phyloP scores from a whole-genome alignment of 2,329 filamentous ascomycete genomes.

The Botrytis cinerea region DNA sequence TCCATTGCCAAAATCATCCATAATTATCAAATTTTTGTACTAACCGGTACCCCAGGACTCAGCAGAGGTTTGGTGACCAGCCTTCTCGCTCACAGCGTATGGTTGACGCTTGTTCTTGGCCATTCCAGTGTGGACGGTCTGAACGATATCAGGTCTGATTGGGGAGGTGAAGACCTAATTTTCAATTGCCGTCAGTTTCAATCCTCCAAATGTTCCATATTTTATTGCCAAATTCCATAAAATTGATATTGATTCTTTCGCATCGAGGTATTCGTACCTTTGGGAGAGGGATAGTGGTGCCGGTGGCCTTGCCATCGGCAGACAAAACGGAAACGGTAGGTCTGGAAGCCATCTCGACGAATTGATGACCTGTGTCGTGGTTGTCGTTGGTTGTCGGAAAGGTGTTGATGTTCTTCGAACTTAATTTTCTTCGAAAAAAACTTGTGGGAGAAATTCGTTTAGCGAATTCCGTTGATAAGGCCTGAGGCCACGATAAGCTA shows the following conservation, averaged over 20 bases:
- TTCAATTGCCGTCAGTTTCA: constrained; percentile 33
- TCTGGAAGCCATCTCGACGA: constrained; percentile 76
- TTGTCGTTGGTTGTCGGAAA: constrained; percentile 34
- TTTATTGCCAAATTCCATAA: constrained; percentile 6
- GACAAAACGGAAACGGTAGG: constrained; percentile 97
- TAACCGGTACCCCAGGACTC: constrained; percentile 99
- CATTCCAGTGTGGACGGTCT: constrained; percentile 94
- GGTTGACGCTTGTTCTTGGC: constrained; percentile 99
- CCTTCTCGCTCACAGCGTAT: constrained; percentile 99
- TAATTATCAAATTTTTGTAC: constrained; percentile 46
- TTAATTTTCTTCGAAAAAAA: constrained; percentile 17
- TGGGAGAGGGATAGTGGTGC: constrained; percentile 87
- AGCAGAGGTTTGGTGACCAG: constrained; percentile 99
- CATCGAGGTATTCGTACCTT: constrained; percentile 47
- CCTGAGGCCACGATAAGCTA: constrained; percentile 4
- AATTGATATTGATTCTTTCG: constrained; percentile 6
- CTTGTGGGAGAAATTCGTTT: constrained; percentile 21
- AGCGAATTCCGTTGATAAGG: constrained; percentile 12
- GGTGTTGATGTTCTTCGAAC: constrained; percentile 19
- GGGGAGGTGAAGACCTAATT: constrained; percentile 83
- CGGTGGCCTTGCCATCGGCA: constrained; percentile 91
- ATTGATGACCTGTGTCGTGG: constrained; percentile 38
- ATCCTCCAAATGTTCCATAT: constrained; percentile 21
- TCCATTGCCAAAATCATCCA: constrained; percentile 11
- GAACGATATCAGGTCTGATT: constrained; percentile 98